Base-by-base conservation (phyloP, 2,329 filamentous ascomycete genomes). In the Dactylellina parvicollis region DNA sequence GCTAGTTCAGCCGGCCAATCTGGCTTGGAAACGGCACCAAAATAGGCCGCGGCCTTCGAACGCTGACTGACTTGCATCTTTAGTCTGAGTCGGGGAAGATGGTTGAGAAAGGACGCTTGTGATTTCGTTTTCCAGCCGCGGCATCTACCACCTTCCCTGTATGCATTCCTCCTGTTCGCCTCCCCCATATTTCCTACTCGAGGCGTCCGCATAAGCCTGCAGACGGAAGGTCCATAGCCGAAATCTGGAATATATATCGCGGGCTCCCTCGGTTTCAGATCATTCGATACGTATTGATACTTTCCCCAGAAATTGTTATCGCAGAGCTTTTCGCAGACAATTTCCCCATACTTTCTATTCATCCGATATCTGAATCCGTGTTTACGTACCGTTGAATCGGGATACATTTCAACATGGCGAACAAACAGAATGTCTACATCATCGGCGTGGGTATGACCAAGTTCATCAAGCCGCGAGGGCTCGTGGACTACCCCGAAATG, bases 381-480 rank as follows among this genome's bases (percentile, higher is more conserved):
- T 44, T 12, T 22, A 8, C 40, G 16, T 38, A 38, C 10, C 9
- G 7, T 16, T 14, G 10, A 5, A 18, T 20, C 24, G 36, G 30
- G 4, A 18, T 57, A 34, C 20, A 9, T 14, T 18, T 30, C 40
- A 72, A 52, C 16, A 73, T 73, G 69, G 60, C 60, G 30, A 56
- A 77, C 40, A 74, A 74, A 56, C 62, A 74, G 30, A 74, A 74
- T 18, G 85, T 85, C 85, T 98, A 98, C 85, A 91, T 98, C 80
- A 88, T 98, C 74, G 94, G 94, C 84, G 95, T 98, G 77, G 94
- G 94, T 83, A 95, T 98, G 92, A 98, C 94, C 83, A 96, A 96
- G 83, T 98, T 98, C 86, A 94, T 97, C 87, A 97, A 97, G 85
- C 93, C 93, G 42, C 88, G 93, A 65, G 92, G 92, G 80, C 94